Percentiles rank a stretch among this genome's conserved stretches.
These are phyloP conservation scores for Hericium rajendrae DNA, from an alignment of 768 basidiomycete species.

Conservation along the genomic window DNA sequence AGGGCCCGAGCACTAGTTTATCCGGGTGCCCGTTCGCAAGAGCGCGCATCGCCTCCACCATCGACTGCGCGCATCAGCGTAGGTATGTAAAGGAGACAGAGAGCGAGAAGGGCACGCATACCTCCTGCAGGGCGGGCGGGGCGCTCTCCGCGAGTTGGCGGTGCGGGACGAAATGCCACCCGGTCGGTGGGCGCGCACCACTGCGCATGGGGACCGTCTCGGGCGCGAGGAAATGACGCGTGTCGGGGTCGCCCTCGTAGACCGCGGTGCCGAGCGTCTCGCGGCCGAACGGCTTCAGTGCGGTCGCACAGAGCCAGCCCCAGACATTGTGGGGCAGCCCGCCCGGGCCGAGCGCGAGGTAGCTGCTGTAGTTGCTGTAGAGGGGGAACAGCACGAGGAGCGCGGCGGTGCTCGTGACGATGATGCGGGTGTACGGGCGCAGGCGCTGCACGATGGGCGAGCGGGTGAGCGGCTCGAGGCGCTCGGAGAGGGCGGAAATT, in stretches of 20 bases:
- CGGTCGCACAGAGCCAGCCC: conserved; percentile 6
- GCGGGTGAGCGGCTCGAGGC: no score
- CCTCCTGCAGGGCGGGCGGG: conserved; percentile 17
- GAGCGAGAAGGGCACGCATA: conserved; percentile 10
- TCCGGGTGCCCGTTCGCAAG: background rate
- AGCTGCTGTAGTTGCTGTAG: conserved; percentile 8
- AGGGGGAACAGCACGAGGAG: background rate
- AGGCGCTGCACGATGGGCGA: no score
- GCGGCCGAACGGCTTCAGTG: conserved; percentile 5
- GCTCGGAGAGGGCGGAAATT: no score
- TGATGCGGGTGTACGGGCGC: background rate
- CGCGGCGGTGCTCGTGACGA: background rate
- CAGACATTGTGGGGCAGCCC: conserved; percentile 11
- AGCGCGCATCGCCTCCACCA: background rate
- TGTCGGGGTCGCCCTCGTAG: conserved; percentile 11
- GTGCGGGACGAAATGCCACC: conserved; percentile 20
- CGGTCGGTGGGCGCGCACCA: conserved; percentile 14
- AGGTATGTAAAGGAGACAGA: background rate
- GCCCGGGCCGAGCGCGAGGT: conserved; percentile 8
- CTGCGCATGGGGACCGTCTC: conserved; percentile 9
- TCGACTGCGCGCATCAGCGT: background rate
- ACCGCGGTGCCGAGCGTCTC: conserved; percentile 7
- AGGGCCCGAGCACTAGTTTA: background rate
- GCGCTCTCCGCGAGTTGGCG: conserved; percentile 15
- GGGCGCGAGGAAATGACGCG: conserved; percentile 13